Evolutionary conservation across 176 grass and related monocot genomes (phyloP), one percentile per base, ranked within the genome.

Genomic region (Avena eriantha): DNA sequence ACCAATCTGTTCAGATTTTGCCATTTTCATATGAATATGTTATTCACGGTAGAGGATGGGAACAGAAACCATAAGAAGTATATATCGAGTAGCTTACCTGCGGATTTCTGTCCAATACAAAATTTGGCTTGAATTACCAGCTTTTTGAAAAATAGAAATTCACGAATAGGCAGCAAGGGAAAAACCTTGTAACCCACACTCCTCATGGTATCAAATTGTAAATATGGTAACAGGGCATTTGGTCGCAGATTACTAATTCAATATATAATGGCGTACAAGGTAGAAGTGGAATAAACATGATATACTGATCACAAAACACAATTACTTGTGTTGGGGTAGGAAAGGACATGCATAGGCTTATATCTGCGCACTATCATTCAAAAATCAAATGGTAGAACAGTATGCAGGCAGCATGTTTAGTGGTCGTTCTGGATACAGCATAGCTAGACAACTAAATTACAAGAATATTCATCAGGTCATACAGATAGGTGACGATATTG

Each of bases 31-130:
- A 56, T 56, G 7, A 21, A 56, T 56, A 56, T 79, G 68, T 61
- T 51, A 49, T 56, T 73, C 0, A n/a, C 11, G 18, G 11, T 80
- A 4, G 24, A 60, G 17, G 14, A 11, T 26, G 58, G 31, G 19
- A 76, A 34, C 19, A 81, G 9, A 86, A 22, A 81, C 47, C 55
- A 85, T 47, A 80, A 14, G 60, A 23, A 74, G 45, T 24, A 47
- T 80, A 47, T 76, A 81, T 85, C 48, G 76, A 48, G 23, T 58
- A 56, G 14, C 22, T 8, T 72, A 70, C 31, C 47, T 5, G 3
- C 5, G 21, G 67, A 67, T 74, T 23, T 13, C 26, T 75, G 12
- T n/a, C 5, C 7, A 73, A 75, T 75, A 85, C 35, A 81, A 81
- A 76, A 36, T 67, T 81, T 60, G 14, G 1, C 36, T 76, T 77